A percentile compares a stretch with the other conserved stretches of the same genome.
phyloP scores from a whole-genome alignment of 1,284 basidiomycete species.

The Apiotrichum gamsii region DNA sequence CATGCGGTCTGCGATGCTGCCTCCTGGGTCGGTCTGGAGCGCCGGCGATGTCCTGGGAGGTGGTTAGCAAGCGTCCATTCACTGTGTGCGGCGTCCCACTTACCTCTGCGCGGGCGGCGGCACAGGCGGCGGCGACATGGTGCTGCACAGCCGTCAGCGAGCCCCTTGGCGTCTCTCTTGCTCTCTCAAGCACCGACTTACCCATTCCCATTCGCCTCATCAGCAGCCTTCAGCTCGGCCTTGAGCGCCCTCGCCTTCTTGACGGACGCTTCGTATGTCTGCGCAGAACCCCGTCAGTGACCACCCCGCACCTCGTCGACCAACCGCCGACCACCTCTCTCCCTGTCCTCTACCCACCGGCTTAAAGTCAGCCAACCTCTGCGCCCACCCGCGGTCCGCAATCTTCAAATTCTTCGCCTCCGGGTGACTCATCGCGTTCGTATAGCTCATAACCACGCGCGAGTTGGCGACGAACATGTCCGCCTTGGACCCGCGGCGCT shows the following conservation, averaged over 20 bases:
- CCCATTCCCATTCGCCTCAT: too few species aligned
- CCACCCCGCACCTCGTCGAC: too few species aligned
- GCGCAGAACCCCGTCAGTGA: not conserved
- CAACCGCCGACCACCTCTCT: not conserved
- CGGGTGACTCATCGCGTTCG: slow-evolving; percentile 26
- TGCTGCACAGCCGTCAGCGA: too few species aligned
- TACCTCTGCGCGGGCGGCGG: not conserved
- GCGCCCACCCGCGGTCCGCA: slow-evolving; percentile 28
- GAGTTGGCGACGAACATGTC: slow-evolving; percentile 36
- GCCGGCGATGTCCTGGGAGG: not conserved
- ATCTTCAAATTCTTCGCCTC: slow-evolving; percentile 23
- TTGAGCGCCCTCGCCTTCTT: not conserved
- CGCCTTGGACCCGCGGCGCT: slow-evolving; percentile 29
- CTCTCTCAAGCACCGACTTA: too few species aligned
- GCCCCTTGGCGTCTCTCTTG: too few species aligned
- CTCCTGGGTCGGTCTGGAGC: slow-evolving; percentile 22
- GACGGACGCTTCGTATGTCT: not conserved
- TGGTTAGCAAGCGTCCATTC: too few species aligned
- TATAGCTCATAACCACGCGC: slow-evolving; percentile 27
- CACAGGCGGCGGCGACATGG: too few species aligned
- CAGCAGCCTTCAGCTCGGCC: not conserved
- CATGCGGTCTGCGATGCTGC: slow-evolving; percentile 47
- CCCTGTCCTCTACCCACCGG: slow-evolving; percentile 22
- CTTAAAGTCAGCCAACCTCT: slow-evolving; percentile 36
- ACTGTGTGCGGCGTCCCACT: too few species aligned